A percentile compares a stretch with the other conserved stretches of the same genome.
phyloP scores from a whole-genome alignment of 352 stramenopile genomes.

The Phytophthora quininea region DNA sequence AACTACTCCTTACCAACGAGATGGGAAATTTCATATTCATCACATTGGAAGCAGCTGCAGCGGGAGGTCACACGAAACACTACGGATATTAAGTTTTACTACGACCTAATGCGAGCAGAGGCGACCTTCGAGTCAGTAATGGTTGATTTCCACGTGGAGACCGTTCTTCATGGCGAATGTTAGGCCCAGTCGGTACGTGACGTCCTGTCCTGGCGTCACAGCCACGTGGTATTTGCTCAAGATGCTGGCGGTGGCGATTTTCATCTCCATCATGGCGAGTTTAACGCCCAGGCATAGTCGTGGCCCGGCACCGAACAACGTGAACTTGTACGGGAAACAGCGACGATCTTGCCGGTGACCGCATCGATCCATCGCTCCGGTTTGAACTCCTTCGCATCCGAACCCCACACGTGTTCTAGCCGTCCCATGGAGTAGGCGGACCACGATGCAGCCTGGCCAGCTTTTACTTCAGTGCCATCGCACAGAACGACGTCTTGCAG shows the following conservation, averaged over 20 bases:
- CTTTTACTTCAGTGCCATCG: slow-evolving; percentile 43
- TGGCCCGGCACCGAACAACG: slow-evolving; percentile 54
- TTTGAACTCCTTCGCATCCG: slow-evolving; percentile 47
- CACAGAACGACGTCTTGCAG: slow-evolving; percentile 44
- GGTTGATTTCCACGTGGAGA: slow-evolving; percentile 11
- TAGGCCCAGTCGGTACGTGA: slow-evolving; percentile 37
- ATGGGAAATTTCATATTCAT: slow-evolving; percentile 21
- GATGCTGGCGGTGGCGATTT: slow-evolving; percentile 49
- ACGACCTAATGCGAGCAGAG: slow-evolving; percentile 24
- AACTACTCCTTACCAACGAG: slow-evolving; percentile 26
- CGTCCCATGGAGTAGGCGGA: slow-evolving; percentile 48
- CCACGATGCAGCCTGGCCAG: slow-evolving; percentile 36
- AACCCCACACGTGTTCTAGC: slow-evolving; percentile 43
- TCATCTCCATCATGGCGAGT: slow-evolving; percentile 63
- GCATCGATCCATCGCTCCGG: slow-evolving; percentile 39
- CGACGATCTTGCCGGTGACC: slow-evolving; percentile 28
- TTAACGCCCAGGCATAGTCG: slow-evolving; percentile 49
- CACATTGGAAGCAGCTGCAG: slow-evolving; percentile 26
- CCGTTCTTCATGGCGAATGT: slow-evolving; percentile 39
- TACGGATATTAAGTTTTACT: slow-evolving; percentile 21
- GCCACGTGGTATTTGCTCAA: slow-evolving; percentile 48
- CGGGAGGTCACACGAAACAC: slow-evolving; percentile 12
- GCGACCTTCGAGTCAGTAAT: slow-evolving; percentile 6
- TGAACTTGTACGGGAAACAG: slow-evolving; percentile 53
- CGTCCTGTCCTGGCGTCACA: slow-evolving; percentile 22